Evolutionary conservation across 1,139 yeast genomes (phyloP), one percentile per base, ranked within the genome.

Genomic region (Debaryomyces subglobosus): DNA sequence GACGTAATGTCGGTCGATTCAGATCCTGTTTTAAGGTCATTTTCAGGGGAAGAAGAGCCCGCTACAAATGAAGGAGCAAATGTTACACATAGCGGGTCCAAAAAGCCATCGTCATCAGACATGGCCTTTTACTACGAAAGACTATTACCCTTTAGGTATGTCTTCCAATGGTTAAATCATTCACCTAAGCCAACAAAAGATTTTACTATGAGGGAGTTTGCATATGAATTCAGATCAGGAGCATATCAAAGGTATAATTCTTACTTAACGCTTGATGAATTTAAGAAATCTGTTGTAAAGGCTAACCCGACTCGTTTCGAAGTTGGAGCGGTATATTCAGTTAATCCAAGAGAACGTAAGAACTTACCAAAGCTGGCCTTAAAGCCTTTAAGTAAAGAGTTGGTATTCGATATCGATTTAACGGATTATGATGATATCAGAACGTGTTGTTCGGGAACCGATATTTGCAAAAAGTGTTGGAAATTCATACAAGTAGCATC

Each of bases 381-480:
- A 82, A 85, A 84, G 59, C 95, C 99, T 0, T 61, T 87, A 30
- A 77, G 84, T 55, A 94, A 94, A 64, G 99, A 94, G 64, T 75
- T 94, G 53, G 97, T 92, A 7, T 88, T 94, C 57, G 99, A 94
- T 83, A 94, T 94, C 57, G 99, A 94, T 84, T 82, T 94, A 74
- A 95, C 97, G 13, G 99, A 95, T 73, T 94, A 94, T 65, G 98
- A 94, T 67, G 89, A 85, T 27, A 82, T 90, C 55, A 83, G 99
- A 70, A 94, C 97, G 0, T 94, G 99, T 67, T 94, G 99, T 65
- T 74, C 82, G 12, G 94, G 89, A 43, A 91, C 96, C 1, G 80
- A 78, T 41, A 92, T 94, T 50, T 94, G 99, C 67, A 71, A 69
- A 27, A 89, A 87, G 65, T 94, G 99, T 72, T 94, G 99, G 99